Evolutionary conservation across 2,329 filamentous ascomycete genomes (phyloP), one percentile per base, ranked within the genome.

Genomic region (Myriosclerotinia duriaeana): DNA sequence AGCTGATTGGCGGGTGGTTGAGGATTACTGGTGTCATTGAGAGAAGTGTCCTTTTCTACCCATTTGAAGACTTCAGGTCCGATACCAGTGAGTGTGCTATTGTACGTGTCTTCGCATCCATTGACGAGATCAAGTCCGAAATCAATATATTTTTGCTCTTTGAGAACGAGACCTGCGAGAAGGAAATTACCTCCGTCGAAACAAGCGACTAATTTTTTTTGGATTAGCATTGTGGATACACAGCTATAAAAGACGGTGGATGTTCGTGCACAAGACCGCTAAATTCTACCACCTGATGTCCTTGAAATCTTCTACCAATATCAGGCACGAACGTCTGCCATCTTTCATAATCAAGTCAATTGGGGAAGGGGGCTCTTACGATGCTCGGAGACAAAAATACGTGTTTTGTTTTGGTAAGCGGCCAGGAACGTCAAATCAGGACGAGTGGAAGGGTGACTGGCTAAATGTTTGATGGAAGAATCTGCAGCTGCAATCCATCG

Each of bases 151-250:
- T 87, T 83, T 54, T 86, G 80, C 60, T 85, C 79, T 56, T 83
- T 78, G 48, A 96, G 84, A 0, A 89, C 85, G 34, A 90, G 83
- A 5, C 92, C 92, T 30, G 89, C 92, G 22, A 96, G 85, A 72
- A 96, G 88, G 79, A 96, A 92, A 77, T 89, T 96, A 20, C 93
- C 93, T 44, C 91, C 92, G 66, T 90, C 86, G 74, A 96, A 96
- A 77, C 91, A 95, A 46, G 90, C 89, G 67, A 96, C 83, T 85
- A 64, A 50, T 17, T 26, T 30, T 34, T 30, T 7, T 36, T 1
- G 11, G 2, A 9, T 66, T 46, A 66, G 38, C 5, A 42, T 36
- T 46, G 17, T 46, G 17, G 5, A 12, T n/a, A 15, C 14, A 15
- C 6, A 42, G 22, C 14, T 8, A 6, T 11, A 30, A 8, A 7